Conservation (phyloP, 129 eudicot species). For the Flaveria robusta region DNA sequence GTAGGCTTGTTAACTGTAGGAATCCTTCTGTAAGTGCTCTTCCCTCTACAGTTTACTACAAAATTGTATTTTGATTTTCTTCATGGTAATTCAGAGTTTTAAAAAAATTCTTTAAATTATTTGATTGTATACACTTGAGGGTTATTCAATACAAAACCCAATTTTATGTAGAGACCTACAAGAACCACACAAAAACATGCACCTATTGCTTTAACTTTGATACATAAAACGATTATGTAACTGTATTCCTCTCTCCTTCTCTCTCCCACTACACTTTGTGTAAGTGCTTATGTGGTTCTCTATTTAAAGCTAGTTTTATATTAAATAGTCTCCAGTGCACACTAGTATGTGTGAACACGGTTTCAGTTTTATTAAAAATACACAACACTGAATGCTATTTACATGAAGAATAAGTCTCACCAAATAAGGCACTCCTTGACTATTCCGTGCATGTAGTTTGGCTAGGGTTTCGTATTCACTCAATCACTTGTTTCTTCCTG, state of each 20-base stretch:
- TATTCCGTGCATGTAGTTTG: not conserved
- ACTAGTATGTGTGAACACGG: not conserved
- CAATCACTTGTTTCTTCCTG: not conserved
- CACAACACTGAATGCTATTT: not conserved
- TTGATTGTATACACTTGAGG: not conserved
- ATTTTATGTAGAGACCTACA: not conserved
- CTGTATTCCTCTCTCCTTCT: not conserved
- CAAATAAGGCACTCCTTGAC: not conserved
- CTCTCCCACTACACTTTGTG: not conserved
- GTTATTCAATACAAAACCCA: not conserved
- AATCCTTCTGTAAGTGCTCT: slow-evolving; percentile 68
- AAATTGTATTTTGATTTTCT: not conserved
- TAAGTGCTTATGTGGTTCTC: not conserved
- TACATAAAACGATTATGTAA: not conserved
- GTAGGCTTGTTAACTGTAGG: slow-evolving; percentile 90
- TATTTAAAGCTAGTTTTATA: not conserved
- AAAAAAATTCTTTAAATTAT: not conserved
- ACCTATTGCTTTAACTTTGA: not conserved
- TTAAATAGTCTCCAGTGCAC: not conserved
- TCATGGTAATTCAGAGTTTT: not conserved
- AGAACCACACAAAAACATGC: not conserved
- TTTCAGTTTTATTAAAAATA: not conserved
- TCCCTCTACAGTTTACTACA: slow-evolving; percentile 2
- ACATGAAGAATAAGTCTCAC: not conserved
- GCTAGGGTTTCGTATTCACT: not conserved